Evolutionary conservation across 2,329 filamentous ascomycete genomes (phyloP).

Genomic region (Beauveria pseudobassiana): DNA sequence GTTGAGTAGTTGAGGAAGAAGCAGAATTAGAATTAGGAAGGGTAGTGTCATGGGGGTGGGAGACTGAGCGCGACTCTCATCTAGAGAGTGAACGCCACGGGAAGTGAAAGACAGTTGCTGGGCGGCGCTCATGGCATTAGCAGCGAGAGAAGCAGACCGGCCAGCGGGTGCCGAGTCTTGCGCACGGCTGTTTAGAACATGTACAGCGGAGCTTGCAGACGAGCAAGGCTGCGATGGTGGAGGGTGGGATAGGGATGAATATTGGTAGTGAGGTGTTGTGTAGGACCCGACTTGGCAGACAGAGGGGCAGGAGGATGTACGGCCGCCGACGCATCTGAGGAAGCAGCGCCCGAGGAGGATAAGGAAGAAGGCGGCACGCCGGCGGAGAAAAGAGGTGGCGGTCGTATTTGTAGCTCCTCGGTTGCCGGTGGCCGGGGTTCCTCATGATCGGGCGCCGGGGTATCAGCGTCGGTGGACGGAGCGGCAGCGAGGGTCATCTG

Average conservation of each 20-base stretch:
- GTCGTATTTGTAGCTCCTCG: slow-evolving; percentile 1
- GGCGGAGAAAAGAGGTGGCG: not conserved
- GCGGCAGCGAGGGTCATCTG: not conserved
- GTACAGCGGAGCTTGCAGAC: slow-evolving; percentile 20
- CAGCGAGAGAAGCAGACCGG: slow-evolving; percentile 7
- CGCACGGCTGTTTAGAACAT: not conserved
- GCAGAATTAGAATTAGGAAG: slow-evolving; percentile 37
- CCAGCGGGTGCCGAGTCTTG: slow-evolving; percentile 4
- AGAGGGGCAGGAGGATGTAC: slow-evolving; percentile 28
- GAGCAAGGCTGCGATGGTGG: slow-evolving; percentile 44
- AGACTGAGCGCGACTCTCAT: slow-evolving; percentile 3
- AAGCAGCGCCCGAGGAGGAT: not conserved
- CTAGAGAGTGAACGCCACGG: slow-evolving; percentile 8
- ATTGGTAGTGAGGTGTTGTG: slow-evolving; percentile 23
- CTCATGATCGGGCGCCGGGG: not conserved
- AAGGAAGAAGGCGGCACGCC: not conserved
- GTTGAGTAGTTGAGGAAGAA: slow-evolving; percentile 29
- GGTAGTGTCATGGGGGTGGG: slow-evolving; percentile 20
- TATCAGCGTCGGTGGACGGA: not conserved
- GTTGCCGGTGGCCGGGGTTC: not conserved
- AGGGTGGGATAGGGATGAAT: slow-evolving; percentile 47
- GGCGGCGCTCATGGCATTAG: slow-evolving; percentile 1
- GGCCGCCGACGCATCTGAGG: not conserved
- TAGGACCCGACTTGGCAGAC: slow-evolving; percentile 22
- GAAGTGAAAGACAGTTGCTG: slow-evolving; percentile 7